Conservation (phyloP, 345 rosid genomes). For the Eutrema heterophyllum region DNA sequence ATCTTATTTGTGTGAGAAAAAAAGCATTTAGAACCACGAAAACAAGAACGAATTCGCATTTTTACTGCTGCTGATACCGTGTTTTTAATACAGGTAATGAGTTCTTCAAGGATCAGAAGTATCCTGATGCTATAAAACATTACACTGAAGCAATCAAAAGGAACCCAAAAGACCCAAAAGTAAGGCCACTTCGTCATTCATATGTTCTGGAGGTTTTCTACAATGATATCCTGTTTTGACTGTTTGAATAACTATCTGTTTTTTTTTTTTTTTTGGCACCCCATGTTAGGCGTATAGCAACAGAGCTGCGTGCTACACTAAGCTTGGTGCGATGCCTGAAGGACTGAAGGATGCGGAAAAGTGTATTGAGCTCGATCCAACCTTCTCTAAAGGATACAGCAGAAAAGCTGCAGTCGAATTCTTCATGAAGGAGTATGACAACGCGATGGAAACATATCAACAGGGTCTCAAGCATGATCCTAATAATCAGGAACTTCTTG, state of each 20-base stretch:
- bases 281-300: conserved; percentile 70
- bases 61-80: too few relatives aligned
- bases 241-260: not conserved
- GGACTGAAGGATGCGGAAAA: conserved; percentile 94
- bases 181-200: conserved; percentile 15
- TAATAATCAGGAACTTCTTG: conserved; percentile 75
- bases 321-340: conserved; percentile 84
- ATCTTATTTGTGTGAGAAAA: not conserved
- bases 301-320: conserved; percentile 93
- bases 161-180: conserved; percentile 75
- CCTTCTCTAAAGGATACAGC: conserved; percentile 83
- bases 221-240: not conserved
- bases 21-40: not conserved
- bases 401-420: conserved; percentile 83
- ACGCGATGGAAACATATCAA: conserved; percentile 81
- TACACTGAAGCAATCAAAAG: conserved; percentile 85
- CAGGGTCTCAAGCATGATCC: conserved; percentile 81
- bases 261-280: not conserved
- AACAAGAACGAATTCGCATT: too few relatives aligned
- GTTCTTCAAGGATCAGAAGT: conserved; percentile 71
- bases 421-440: conserved; percentile 88
- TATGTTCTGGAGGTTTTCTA: not conserved
- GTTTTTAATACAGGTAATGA: conserved; percentile 58
- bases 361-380: conserved; percentile 89
- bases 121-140: conserved; percentile 87